Conservation (phyloP, 805 yeast species). For the Pichia membranifaciens region DNA sequence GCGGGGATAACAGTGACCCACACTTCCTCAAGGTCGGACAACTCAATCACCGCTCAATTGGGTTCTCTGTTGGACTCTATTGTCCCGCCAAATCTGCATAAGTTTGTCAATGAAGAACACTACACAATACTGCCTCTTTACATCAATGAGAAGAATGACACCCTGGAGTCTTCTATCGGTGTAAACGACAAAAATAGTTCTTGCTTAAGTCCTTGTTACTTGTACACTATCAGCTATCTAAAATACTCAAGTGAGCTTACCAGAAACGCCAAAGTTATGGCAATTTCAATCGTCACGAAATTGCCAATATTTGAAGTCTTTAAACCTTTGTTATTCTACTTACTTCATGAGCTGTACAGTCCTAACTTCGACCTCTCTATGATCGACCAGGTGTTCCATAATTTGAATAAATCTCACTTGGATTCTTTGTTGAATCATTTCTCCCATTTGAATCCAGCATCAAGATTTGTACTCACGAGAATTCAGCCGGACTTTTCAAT, state of each 20-base stretch:
- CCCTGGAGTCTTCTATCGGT: constrained; percentile 17
- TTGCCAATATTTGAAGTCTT: constrained; percentile 41
- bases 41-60: constrained; percentile 52
- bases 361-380: not conserved
- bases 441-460: constrained; percentile 12
- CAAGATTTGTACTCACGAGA: constrained; percentile 22
- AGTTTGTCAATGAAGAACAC: constrained; percentile 45
- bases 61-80: constrained; percentile 20
- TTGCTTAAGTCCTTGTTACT: constrained; percentile 18
- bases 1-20: constrained; percentile 62
- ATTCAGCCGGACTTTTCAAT: constrained; percentile 15
- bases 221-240: constrained; percentile 28
- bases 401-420: constrained; percentile 21
- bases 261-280: constrained; percentile 39
- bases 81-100: constrained; percentile 36
- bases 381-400: constrained; percentile 12
- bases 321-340: constrained; percentile 41
- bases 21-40: constrained; percentile 48
- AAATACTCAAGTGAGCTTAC: constrained; percentile 18
- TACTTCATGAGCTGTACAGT: constrained; percentile 39
- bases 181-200: constrained; percentile 1
- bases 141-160: constrained; percentile 18
- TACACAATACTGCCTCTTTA: constrained; percentile 52
- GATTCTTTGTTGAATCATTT: constrained; percentile 25
- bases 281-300: constrained; percentile 41